phyloP scores from a whole-genome alignment of 257 asterid species.

The Scutellaria barbata region DNA sequence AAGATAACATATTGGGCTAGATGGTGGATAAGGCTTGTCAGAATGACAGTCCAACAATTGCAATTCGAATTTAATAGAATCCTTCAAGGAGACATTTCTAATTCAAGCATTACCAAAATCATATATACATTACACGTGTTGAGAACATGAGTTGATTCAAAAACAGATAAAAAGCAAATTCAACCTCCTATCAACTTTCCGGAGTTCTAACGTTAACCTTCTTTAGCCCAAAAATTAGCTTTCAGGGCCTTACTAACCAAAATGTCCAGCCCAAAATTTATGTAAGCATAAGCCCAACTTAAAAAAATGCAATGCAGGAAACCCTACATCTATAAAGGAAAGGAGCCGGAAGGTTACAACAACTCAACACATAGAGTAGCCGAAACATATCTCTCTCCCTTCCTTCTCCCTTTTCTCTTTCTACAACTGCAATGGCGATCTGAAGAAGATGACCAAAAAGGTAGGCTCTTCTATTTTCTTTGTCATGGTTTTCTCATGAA shows the following conservation, averaged over 20 bases:
- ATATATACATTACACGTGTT: conserved; percentile 22
- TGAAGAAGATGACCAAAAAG: conserved; percentile 17
- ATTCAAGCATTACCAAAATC: conserved; percentile 16
- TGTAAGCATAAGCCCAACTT: conserved; percentile 29
- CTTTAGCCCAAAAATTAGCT: conserved; percentile 29
- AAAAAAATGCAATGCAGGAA: conserved; percentile 18
- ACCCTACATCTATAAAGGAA: conserved; percentile 34
- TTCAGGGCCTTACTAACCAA: conserved; percentile 23
- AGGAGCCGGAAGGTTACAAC: conserved; percentile 8
- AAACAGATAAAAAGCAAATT: conserved; percentile 4
- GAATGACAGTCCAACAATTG: neutral
- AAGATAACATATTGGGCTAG: neutral
- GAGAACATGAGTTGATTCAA: neutral
- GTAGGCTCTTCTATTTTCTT: conserved; percentile 21
- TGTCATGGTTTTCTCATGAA: conserved; percentile 18
- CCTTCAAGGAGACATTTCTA: conserved; percentile 9
- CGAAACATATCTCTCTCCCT: conserved; percentile 26
- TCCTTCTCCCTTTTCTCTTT: conserved; percentile 32
- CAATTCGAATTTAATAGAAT: neutral
- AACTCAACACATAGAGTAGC: conserved; percentile 28
- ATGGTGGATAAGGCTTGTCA: conserved; percentile 1
- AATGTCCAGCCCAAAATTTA: conserved; percentile 33
- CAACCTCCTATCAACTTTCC: neutral
- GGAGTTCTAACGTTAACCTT: conserved; percentile 16
- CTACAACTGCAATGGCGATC: conserved; percentile 20